Evolutionary conservation across 23 red algal genomes (phyloP).

Genomic region (Porphyridium purpureum): DNA sequence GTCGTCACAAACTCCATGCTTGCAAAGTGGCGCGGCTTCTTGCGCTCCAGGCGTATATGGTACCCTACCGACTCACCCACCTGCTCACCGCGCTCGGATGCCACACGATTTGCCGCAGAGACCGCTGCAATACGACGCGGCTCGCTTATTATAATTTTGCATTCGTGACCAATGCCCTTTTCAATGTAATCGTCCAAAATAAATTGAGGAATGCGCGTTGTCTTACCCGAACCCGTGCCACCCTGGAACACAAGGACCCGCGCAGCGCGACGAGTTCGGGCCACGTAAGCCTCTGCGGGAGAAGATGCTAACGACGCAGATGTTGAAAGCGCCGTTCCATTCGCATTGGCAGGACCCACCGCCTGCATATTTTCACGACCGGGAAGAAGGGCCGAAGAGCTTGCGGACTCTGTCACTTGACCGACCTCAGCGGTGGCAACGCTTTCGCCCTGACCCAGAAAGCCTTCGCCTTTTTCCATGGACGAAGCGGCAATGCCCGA

Average conservation of each 20-base stretch:
- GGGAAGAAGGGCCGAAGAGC: too few relatives aligned
- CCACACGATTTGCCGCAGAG: slow-evolving; percentile 74
- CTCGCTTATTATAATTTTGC: slow-evolving; percentile 71
- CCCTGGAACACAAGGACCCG: slow-evolving; percentile 61
- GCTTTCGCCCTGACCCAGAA: too few relatives aligned
- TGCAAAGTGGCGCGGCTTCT: slow-evolving; percentile 11
- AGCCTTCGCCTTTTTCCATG: too few relatives aligned
- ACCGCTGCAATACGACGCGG: slow-evolving; percentile 87
- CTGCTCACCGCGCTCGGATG: slow-evolving; percentile 45
- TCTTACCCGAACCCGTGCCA: slow-evolving; percentile 85
- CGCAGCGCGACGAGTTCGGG: too few relatives aligned
- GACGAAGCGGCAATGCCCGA: too few relatives aligned
- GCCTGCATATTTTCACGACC: too few relatives aligned
- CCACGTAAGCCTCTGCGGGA: too few relatives aligned
- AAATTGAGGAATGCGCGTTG: slow-evolving; percentile 63
- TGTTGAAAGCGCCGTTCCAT: too few relatives aligned
- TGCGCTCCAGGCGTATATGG: slow-evolving; percentile 46
- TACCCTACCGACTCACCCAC: slow-evolving; percentile 55
- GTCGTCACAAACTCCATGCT: slow-evolving; percentile 63
- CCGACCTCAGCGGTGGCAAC: too few relatives aligned
- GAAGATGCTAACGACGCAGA: too few relatives aligned
- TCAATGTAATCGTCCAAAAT: slow-evolving; percentile 29
- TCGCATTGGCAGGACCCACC: too few relatives aligned
- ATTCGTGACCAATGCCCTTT: slow-evolving; percentile 8
- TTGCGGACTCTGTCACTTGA: too few relatives aligned